These are phyloP conservation scores for Echeveria elegans DNA, from an alignment of 164 flowering plant species.

Conservation along the genomic window DNA sequence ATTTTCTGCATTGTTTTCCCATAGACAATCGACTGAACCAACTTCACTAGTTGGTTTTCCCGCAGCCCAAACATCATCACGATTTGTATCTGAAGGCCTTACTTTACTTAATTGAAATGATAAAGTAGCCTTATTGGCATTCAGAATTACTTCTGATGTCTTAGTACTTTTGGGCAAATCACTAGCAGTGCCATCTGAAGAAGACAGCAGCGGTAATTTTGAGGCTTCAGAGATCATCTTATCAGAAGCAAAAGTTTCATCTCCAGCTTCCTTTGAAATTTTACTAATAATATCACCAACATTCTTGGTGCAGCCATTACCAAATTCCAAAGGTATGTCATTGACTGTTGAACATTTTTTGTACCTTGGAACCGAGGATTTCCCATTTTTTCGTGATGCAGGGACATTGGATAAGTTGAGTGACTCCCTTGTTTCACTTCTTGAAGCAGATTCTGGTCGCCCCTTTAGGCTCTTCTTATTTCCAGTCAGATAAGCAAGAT, in stretches of 20 bases:
- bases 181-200: constrained; percentile 15
- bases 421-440: constrained; percentile 16
- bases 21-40: constrained; percentile 14
- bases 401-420: constrained; percentile 13
- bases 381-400: constrained; percentile 15
- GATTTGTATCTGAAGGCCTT: constrained; percentile 11
- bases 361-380: constrained; percentile 17
- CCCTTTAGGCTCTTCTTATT: constrained; percentile 17
- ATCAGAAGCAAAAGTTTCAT: constrained; percentile 26
- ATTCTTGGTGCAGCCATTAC: constrained; percentile 14
- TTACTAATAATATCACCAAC: constrained; percentile 7
- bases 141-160: constrained; percentile 10
- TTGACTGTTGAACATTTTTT: constrained; percentile 17
- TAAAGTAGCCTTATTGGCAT: constrained; percentile 2
- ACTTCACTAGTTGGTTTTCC: constrained; percentile 15
- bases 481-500: constrained; percentile 30
- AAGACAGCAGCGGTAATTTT: constrained; percentile 47
- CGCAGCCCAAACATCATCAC: constrained; percentile 7
- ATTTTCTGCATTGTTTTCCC: constrained; percentile 14
- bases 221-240: constrained; percentile 36
- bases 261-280: constrained; percentile 16
- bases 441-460: constrained; percentile 14
- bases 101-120: constrained; percentile 8
- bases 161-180: constrained; percentile 11
- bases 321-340: constrained; percentile 15